Evolutionary conservation across 495 filamentous ascomycete species (phyloP), one percentile per base, ranked within the genome.

Genomic region (Talaromyces trachyspermus): DNA sequence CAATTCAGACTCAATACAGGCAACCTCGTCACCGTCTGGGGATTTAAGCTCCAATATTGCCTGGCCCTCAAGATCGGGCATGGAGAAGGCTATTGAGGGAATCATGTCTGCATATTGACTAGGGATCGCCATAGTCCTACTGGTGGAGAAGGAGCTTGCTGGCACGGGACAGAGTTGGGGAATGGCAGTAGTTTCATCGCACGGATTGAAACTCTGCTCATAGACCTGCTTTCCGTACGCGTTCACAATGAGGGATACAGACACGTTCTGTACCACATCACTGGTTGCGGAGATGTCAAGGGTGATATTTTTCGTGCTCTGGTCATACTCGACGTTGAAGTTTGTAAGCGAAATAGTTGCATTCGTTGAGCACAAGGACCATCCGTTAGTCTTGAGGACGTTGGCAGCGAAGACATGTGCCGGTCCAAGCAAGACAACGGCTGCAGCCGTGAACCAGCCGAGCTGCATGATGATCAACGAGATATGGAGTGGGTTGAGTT

Each of bases 221-320:
- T 95, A 96, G 19, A 97, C 75, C 52, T 88, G 60, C 39, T 80
- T 81, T 43, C 92, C 92, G 53, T 96, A 96, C 7, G 92, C 92
- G 24, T 76, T 86, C 30, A 96, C 86, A 35, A 78, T 78, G 42
- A 98, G 67, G 12, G 75, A 61, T 6, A 88, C 90, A 47, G 77
- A 85, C 35, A 98, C 88, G 54, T 95, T 91, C 64, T 92, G 85
- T 41, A 75, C 65, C 58, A 75, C 76, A 45, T 63, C 61, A 57
- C 85, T 95, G 40, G 79, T 82, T 38, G 91, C 92, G 44, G 81
- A 79, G 29, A 96, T 77, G 59, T 98, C 81, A 70, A 96, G 97
- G 15, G 70, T 72, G 18, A 98, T 74, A 46, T 74, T 72, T 52
- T 84, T 81, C 43, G 81, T 79, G 29, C 74, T 72, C 46, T 80